These are phyloP conservation scores for Tricholoma bakamatsutake DNA, from an alignment of 768 basidiomycete species.

Conservation along the genomic window DNA sequence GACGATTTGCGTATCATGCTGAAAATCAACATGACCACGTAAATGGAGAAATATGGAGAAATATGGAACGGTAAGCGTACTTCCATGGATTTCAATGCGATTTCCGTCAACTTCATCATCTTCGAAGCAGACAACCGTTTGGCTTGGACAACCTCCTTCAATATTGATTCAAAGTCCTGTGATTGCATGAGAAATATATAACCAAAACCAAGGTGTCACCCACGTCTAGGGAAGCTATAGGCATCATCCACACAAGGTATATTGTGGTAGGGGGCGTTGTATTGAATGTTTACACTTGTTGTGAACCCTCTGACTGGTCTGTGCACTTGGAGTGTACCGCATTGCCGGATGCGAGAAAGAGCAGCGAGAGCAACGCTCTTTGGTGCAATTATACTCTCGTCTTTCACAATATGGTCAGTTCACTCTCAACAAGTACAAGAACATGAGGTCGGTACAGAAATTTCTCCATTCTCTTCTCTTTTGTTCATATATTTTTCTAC, in stretches of 20 bases:
- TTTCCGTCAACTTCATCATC: conserved; percentile 70
- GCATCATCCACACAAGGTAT: conserved; percentile 10
- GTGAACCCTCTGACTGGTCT: conserved; percentile 15
- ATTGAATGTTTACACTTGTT: conserved; percentile 28
- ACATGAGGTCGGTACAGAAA: conserved; percentile 51
- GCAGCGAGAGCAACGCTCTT: conserved; percentile 72
- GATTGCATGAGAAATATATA: conserved; percentile 5
- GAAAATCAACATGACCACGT: neutral
- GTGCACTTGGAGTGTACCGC: conserved; percentile 24
- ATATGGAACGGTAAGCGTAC: conserved; percentile 35
- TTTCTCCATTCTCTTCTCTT: neutral
- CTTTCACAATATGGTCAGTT: conserved; percentile 80
- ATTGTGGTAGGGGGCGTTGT: conserved; percentile 8
- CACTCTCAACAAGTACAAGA: conserved; percentile 84
- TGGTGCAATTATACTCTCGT: conserved; percentile 56
- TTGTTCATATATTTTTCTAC: neutral
- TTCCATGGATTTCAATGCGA: conserved; percentile 72
- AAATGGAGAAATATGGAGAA: neutral
- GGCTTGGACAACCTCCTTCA: conserved; percentile 78
- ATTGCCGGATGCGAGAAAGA: conserved; percentile 46
- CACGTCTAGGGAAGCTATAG: conserved; percentile 41
- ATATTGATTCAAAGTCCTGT: conserved; percentile 74
- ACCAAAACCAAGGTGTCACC: conserved; percentile 8
- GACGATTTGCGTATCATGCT: conserved; percentile 86
- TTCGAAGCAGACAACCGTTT: conserved; percentile 86